Percentiles rank a stretch among this genome's conserved stretches.
Evolutionary conservation across 2,329 filamentous ascomycete species (phyloP).

Genomic region (Xylariaceae sp.): DNA sequence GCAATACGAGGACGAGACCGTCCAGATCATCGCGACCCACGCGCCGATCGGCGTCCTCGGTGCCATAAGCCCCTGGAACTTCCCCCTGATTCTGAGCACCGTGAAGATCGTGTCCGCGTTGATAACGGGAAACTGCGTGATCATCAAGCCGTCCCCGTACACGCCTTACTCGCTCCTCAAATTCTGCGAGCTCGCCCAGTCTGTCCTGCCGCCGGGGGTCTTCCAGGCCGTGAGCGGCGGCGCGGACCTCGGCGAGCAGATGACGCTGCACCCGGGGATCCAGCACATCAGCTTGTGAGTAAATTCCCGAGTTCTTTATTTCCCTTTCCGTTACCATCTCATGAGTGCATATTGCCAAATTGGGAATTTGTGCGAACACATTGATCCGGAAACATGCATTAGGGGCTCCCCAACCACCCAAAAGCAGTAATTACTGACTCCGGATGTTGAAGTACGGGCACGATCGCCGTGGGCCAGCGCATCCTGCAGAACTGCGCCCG

Average conservation of each 20-base stretch:
- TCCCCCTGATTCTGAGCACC: conserved; percentile 49
- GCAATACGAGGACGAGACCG: conserved; percentile 49
- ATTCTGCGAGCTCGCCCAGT: conserved; percentile 52
- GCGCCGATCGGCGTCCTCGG: conserved; percentile 53
- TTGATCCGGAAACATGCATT: no score
- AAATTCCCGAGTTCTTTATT: no score
- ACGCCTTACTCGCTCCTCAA: conserved; percentile 57
- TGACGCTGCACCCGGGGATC: conserved; percentile 57
- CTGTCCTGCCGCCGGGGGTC: conserved; percentile 57
- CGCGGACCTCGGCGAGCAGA: conserved; percentile 54
- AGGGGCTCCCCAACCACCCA: no score
- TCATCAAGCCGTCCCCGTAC: conserved; percentile 62
- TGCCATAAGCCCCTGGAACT: conserved; percentile 66
- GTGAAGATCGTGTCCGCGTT: conserved; percentile 56
- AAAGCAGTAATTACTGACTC: no score
- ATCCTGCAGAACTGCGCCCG: conserved; percentile 53
- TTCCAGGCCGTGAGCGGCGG: conserved; percentile 58
- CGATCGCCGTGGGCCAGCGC: conserved; percentile 51
- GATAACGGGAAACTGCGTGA: conserved; percentile 56
- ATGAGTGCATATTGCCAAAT: no score
- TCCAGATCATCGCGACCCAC: conserved; percentile 46
- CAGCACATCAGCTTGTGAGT: conserved; percentile 63
- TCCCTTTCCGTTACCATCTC: no score
- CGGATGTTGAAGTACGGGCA: no score
- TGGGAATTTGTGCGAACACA: no score